Percentiles rank a stretch among this genome's conserved stretches.
phyloP scores from a whole-genome alignment of 2,329 filamentous ascomycete species.

The Zalaria obscura region DNA sequence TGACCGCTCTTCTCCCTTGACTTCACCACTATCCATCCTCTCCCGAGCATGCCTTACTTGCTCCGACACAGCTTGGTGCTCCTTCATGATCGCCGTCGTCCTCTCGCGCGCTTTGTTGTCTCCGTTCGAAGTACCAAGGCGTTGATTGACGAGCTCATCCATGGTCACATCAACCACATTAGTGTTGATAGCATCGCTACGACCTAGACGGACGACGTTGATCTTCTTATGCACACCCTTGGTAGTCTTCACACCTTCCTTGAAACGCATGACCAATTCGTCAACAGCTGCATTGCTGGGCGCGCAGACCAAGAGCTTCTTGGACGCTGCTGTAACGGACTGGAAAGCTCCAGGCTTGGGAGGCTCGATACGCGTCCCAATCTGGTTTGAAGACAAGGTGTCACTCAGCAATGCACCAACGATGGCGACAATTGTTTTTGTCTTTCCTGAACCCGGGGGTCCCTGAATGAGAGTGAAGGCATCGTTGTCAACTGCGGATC shows the following conservation, averaged over 20 bases:
- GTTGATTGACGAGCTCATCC: conserved; percentile 74
- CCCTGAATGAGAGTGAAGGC: conserved; percentile 94
- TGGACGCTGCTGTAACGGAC: conserved; percentile 32
- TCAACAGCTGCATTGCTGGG: conserved; percentile 97
- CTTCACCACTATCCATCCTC: conserved; percentile 46
- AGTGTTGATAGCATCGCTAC: conserved; percentile 82
- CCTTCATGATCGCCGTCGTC: conserved; percentile 54
- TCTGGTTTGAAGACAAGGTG: conserved; percentile 28
- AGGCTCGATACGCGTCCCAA: conserved; percentile 19
- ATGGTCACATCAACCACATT: conserved; percentile 84
- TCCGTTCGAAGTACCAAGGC: conserved; percentile 35
- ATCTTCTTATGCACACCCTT: conserved; percentile 61
- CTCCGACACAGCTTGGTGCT: conserved; percentile 46
- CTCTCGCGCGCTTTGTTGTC: conserved; percentile 33
- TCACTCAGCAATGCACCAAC: conserved; percentile 71
- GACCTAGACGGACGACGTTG: conserved; percentile 77
- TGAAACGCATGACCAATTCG: conserved; percentile 85
- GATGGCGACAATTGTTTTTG: conserved; percentile 94
- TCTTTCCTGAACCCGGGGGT: conserved; percentile 93
- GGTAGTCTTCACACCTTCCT: conserved; percentile 67
- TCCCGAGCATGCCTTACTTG: conserved; percentile 58
- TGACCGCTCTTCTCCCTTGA: conserved; percentile 36
- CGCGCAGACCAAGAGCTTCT: conserved; percentile 92
- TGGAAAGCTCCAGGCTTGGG: conserved; percentile 15
- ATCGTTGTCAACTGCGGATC: conserved; percentile 87